Percentiles rank a stretch among this genome's conserved stretches.
These are phyloP conservation scores for Lactifluus volemus DNA, from an alignment of 768 basidiomycete genomes.

Conservation along the genomic window DNA sequence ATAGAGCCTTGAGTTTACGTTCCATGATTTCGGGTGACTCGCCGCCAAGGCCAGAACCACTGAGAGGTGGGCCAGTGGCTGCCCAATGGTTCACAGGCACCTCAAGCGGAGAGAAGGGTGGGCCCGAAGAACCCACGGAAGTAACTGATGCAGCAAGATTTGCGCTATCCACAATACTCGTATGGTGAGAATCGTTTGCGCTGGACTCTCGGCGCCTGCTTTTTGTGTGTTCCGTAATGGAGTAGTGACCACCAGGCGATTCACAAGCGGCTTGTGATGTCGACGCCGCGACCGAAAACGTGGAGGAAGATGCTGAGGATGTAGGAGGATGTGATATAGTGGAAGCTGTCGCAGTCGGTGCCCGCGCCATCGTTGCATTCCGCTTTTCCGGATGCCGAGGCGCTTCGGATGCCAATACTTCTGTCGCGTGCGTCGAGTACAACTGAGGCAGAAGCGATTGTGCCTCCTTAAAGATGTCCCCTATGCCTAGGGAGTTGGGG, in stretches of 20 bases:
- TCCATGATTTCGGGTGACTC: constrained; percentile 84
- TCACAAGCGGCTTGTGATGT: constrained; percentile 25
- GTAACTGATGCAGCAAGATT: constrained; percentile 15
- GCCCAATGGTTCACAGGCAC: constrained; percentile 78
- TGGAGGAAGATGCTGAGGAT: background rate
- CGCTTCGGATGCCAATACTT: background rate
- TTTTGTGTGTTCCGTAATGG: constrained; percentile 32
- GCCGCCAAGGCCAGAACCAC: constrained; percentile 33
- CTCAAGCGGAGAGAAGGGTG: constrained; percentile 72
- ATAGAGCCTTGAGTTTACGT: constrained; percentile 81
- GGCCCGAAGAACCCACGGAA: constrained; percentile 35
- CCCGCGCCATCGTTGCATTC: background rate
- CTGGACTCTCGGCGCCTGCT: constrained; percentile 78
- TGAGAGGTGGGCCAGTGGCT: constrained; percentile 36
- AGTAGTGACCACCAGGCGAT: constrained; percentile 24
- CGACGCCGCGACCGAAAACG: background rate
- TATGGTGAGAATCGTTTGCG: constrained; percentile 51
- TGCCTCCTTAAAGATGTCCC: background rate
- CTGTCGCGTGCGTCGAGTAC: background rate
- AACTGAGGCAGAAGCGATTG: background rate
- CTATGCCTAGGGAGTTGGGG: background rate
- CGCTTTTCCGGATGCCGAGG: background rate
- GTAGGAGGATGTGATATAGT: background rate
- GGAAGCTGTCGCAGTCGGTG: background rate
- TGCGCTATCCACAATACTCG: constrained; percentile 33